These are phyloP conservation scores for Aureobasidium sp. DNA, from an alignment of 2,329 filamentous ascomycete genomes.

Conservation along the genomic window DNA sequence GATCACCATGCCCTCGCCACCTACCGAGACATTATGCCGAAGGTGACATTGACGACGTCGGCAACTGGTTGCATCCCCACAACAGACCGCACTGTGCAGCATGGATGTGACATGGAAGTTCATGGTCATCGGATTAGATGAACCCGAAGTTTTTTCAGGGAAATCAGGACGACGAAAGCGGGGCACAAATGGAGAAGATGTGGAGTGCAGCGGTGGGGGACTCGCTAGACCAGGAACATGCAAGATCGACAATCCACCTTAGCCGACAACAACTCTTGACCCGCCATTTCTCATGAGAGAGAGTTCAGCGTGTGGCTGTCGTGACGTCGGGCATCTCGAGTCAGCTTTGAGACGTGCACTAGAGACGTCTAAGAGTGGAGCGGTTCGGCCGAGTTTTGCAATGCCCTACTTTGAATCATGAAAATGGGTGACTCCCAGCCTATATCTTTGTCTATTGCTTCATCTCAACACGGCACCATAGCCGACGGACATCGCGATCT, in stretches of 20 bases:
- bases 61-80: slow-evolving; percentile 3
- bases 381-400: not conserved
- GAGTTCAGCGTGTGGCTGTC: not conserved
- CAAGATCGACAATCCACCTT: slow-evolving; percentile 3
- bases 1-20: not conserved
- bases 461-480: not conserved
- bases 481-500: not conserved
- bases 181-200: not conserved
- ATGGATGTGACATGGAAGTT: not conserved
- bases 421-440: not conserved
- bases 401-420: not conserved
- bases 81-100: slow-evolving; percentile 2
- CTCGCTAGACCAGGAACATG: not conserved
- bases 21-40: not conserved
- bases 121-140: not conserved
- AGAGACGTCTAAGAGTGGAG: not conserved
- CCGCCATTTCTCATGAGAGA: not conserved
- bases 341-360: not conserved
- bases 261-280: not conserved
- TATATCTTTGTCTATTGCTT: not conserved
- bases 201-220: not conserved
- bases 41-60: not conserved
- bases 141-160: not conserved
- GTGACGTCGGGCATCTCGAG: slow-evolving; percentile 4
- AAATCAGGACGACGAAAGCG: not conserved